A percentile compares a stretch with the other conserved stretches of the same genome.
Evolutionary conservation across 768 basidiomycete genomes (phyloP).

Genomic region (Rubroboletus satanas): DNA sequence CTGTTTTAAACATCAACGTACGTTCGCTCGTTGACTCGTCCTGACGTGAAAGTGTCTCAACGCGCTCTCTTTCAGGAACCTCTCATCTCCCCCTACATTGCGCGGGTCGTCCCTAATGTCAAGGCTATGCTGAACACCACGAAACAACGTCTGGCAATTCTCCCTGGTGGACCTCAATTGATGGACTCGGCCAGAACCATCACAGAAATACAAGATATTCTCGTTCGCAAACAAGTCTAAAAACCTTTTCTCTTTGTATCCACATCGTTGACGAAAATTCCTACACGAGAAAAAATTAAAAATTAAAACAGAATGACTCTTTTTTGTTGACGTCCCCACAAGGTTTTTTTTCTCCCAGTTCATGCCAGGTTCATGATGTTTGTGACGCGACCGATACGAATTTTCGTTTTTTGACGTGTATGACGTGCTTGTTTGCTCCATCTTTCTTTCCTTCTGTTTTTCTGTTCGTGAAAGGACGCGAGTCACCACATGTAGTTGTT

Average conservation of each 20-base stretch:
- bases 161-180: constrained; percentile 66
- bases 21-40: constrained; percentile 22
- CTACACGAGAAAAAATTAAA: neutral
- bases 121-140: constrained; percentile 73
- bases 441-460: neutral
- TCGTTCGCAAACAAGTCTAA: constrained; percentile 43
- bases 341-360: neutral
- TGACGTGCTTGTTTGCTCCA: constrained; percentile 6
- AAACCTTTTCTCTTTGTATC: neutral
- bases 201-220: constrained; percentile 70
- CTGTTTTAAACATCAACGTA: constrained; percentile 70
- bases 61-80: constrained; percentile 50
- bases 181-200: constrained; percentile 68
- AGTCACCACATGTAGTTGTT: constrained; percentile 20
- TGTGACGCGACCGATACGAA: constrained; percentile 12
- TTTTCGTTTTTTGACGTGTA: constrained; percentile 3
- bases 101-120: constrained; percentile 76
- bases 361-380: constrained; percentile 28
- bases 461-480: neutral
- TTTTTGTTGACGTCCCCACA: neutral
- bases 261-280: neutral
- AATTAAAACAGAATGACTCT: neutral
- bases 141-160: constrained; percentile 73
- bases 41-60: neutral
- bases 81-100: constrained; percentile 76